These are phyloP conservation scores for Withania somnifera DNA, from an alignment of 305 asterid genomes.

Conservation along the genomic window DNA sequence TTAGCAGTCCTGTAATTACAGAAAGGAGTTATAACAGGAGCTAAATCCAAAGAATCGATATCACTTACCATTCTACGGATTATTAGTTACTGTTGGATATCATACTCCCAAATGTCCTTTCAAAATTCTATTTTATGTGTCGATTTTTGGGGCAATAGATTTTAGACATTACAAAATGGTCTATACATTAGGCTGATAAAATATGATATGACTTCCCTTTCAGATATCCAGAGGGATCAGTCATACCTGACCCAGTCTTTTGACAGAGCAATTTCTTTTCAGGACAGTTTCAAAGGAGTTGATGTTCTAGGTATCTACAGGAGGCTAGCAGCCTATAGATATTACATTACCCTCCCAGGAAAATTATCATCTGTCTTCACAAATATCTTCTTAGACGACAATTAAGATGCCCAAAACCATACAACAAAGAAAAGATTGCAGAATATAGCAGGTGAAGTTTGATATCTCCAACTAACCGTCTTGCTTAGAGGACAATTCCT, in stretches of 20 bases:
- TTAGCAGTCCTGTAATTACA: background rate
- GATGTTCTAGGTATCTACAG: background rate
- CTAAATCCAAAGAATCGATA: background rate
- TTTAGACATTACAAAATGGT: background rate
- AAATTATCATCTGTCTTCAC: background rate
- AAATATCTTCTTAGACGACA: background rate
- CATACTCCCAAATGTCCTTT: background rate
- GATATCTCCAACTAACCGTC: constrained; percentile 31
- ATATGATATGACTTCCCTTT: background rate
- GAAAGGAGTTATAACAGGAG: background rate
- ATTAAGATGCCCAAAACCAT: background rate
- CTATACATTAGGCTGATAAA: background rate
- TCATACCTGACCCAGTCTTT: background rate
- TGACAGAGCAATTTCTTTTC: background rate
- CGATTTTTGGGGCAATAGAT: background rate
- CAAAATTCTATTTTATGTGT: background rate
- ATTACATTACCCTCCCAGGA: background rate
- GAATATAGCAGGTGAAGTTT: background rate
- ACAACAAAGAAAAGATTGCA: constrained; percentile 5
- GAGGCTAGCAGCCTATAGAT: background rate
- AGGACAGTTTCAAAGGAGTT: background rate
- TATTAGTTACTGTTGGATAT: background rate
- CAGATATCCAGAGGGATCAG: background rate
- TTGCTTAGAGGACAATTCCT: constrained; percentile 22
- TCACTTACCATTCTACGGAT: background rate